Evolutionary conservation across 257 asterid genomes (phyloP).

Genomic region (Solanum chmielewskii): DNA sequence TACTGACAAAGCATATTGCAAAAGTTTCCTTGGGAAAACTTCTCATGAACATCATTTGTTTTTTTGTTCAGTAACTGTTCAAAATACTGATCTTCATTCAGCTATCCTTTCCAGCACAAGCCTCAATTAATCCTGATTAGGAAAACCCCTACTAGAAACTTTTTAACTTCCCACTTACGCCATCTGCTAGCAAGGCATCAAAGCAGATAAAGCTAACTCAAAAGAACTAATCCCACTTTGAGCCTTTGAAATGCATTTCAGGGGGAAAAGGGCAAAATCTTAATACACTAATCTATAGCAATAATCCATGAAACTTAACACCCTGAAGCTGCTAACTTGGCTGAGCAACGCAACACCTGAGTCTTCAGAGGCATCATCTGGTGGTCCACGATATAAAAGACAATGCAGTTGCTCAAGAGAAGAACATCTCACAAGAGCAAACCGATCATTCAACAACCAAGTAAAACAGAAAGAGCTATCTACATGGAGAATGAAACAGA

Average conservation of each 20-base stretch:
- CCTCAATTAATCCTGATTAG: background rate
- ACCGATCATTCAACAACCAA: background rate
- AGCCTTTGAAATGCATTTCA: background rate
- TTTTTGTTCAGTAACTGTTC: background rate
- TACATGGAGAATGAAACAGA: background rate
- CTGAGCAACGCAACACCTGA: background rate
- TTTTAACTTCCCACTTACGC: background rate
- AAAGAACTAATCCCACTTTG: background rate
- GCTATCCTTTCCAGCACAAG: background rate
- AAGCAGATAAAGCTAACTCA: background rate
- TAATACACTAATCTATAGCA: background rate
- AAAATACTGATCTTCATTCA: background rate
- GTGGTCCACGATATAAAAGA: background rate
- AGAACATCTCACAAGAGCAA: background rate
- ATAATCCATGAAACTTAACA: background rate
- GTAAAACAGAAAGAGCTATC: background rate
- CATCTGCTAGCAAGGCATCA: background rate
- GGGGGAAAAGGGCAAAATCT: background rate
- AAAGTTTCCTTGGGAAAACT: background rate
- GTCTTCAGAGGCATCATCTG: background rate
- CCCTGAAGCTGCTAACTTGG: background rate
- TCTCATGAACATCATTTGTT: background rate
- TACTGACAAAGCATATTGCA: background rate
- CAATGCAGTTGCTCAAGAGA: background rate
- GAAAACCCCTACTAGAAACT: background rate